Evolutionary conservation across 1,284 basidiomycete genomes (phyloP), one percentile per base, ranked within the genome.

Genomic region (Amylostereum areolatum): DNA sequence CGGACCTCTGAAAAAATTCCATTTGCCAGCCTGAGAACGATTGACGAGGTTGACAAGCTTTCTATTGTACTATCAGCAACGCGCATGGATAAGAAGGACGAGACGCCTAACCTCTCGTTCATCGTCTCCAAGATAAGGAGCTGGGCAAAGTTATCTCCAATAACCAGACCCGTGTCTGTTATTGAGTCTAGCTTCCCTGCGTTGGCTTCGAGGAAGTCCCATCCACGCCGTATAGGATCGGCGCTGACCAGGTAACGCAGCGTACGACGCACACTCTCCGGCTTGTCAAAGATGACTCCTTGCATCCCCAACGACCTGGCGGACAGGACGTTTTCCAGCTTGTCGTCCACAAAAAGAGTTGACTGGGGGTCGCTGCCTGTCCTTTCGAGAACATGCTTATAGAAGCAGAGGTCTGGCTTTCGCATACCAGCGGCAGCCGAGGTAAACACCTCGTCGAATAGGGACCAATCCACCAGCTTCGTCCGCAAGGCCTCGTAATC

Each of bases 381-480:
- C 27, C 63, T 52, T 30, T 59, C 55, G 31, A 79, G 53, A 30
- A 78, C 73, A 48, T 74, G 66, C 46, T 64, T 64, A 58, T 74
- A 78, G 54, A 76, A 78, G 0, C 71, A 71, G 27, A 75, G 67
- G 54, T 76, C 68, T 8, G 77, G 77, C 56, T 79, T 80, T 39
- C 77, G 71, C 57, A 73, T 71, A 8, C 73, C 70, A n/a, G 66
- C 71, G 4, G 58, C 65, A 4, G 67, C 66, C 4, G 76, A 78
- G 2, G 71, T 74, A 56, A 74, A 78, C n/a, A 77, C 62, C 25
- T 62, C 49, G 50, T 79, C 75, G 52, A 81, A 79, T 33, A 78
- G 62, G 3, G 64, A 61, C 74, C 74, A 79, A 39, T 77, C 71
- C 1, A 65, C 66, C 2, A 63, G 56, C 45, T 69, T 72, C 4